Percentiles rank a stretch among this genome's conserved stretches.
Conservation (phyloP, 345 rosid species). For the Geranium rotundifolium region DNA sequence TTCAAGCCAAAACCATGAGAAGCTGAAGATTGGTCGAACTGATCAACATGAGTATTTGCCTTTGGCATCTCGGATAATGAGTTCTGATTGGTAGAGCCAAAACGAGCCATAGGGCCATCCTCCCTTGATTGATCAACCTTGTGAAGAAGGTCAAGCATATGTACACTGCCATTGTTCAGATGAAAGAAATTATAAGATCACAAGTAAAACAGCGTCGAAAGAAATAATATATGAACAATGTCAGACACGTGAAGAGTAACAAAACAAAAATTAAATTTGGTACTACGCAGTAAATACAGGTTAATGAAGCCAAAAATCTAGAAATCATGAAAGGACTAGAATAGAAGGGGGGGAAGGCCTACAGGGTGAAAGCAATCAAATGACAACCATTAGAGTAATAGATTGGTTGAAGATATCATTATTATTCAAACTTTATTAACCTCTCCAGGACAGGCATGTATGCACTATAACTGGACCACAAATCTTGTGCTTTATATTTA, state of each 20-base stretch:
- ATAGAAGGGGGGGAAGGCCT: too few species aligned
- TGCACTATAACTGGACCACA: not conserved
- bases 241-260: not conserved
- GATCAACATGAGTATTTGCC: conserved; percentile 42
- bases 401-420: not conserved
- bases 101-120: conserved; percentile 26
- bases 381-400: not conserved
- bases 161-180: conserved; percentile 40
- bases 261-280: not conserved
- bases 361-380: too few species aligned
- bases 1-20: conserved; percentile 72
- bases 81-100: conserved; percentile 34
- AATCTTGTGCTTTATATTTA: not conserved
- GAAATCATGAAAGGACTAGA: too few species aligned
- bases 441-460: too few species aligned
- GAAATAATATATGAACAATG: not conserved
- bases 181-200: conserved; percentile 7
- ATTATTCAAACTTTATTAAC: too few species aligned
- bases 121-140: conserved; percentile 69
- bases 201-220: not conserved
- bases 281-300: not conserved
- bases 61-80: conserved; percentile 35
- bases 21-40: conserved; percentile 38
- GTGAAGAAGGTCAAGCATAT: conserved; percentile 86
- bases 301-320: not conserved